Conservation (phyloP, 768 basidiomycete genomes). For the Podaxis mareebaensis region DNA sequence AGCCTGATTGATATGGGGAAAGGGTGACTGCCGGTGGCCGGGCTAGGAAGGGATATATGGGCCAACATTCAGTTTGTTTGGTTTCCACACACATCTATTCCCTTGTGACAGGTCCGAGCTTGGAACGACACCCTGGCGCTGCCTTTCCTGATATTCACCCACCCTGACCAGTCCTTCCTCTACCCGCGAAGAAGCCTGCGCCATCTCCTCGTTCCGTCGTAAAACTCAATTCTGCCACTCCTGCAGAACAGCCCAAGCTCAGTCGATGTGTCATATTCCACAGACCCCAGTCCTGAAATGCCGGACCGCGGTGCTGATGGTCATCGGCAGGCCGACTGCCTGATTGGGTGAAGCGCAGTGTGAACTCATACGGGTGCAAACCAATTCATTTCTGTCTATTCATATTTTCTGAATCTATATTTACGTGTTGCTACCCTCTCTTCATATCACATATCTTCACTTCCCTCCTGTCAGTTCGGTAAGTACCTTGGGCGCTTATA, state of each 20-base stretch:
- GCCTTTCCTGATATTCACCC: neutral
- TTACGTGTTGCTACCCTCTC: neutral
- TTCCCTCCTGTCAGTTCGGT: conserved; percentile 9
- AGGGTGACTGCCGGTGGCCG: neutral
- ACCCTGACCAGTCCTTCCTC: conserved; percentile 2
- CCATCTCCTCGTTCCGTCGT: neutral
- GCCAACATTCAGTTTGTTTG: conserved; percentile 12
- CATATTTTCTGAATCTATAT: neutral
- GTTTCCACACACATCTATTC: conserved; percentile 10
- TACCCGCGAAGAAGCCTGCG: neutral
- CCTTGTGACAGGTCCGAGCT: conserved; percentile 17
- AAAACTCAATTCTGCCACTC: no score
- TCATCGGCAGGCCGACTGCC: neutral
- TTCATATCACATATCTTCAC: neutral
- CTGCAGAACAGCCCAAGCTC: no score
- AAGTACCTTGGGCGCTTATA: neutral
- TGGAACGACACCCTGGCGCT: conserved; percentile 8
- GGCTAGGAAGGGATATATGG: conserved; percentile 11
- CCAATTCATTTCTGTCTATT: neutral
- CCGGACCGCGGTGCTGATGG: neutral
- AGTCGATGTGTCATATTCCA: no score
- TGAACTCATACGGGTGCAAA: neutral
- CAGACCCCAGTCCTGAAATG: neutral
- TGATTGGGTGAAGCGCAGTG: neutral
- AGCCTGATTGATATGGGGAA: conserved; percentile 14